A percentile compares a stretch with the other conserved stretches of the same genome.
Evolutionary conservation across 1,284 basidiomycete genomes (phyloP).

Genomic region (Pisolithus thermaeus): DNA sequence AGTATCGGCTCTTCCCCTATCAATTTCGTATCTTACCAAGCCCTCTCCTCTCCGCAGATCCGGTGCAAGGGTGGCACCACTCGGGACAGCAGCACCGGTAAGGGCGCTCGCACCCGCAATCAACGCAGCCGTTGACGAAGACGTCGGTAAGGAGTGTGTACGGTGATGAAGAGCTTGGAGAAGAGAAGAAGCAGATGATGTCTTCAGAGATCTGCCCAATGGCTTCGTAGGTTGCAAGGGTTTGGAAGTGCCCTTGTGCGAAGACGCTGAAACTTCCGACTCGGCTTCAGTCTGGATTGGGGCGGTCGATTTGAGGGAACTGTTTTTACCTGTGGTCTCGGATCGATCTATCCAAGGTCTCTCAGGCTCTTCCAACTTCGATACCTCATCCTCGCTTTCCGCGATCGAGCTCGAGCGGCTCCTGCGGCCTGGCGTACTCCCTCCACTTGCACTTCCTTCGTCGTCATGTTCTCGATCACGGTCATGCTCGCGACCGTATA

Average conservation of each 20-base stretch:
- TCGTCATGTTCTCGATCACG: constrained; percentile 27
- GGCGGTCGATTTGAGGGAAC: not conserved
- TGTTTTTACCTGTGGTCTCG: constrained; percentile 2
- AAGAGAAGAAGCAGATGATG: constrained; percentile 18
- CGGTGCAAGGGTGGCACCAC: constrained; percentile 47
- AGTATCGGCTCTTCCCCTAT: constrained; percentile 8
- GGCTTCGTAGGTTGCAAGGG: not conserved
- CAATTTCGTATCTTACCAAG: constrained; percentile 43
- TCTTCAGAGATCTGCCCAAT: constrained; percentile 18
- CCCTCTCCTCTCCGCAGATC: constrained; percentile 54
- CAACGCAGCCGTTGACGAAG: constrained; percentile 34
- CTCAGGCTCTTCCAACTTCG: constrained; percentile 11
- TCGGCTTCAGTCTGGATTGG: not conserved
- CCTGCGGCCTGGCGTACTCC: constrained; percentile 22
- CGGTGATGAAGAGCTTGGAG: constrained; percentile 11
- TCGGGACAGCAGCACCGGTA: constrained; percentile 48
- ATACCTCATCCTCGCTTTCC: constrained; percentile 15
- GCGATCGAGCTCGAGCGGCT: constrained; percentile 19
- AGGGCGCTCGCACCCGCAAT: constrained; percentile 59
- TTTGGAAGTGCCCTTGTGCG: not conserved
- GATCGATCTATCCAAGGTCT: constrained; percentile 19
- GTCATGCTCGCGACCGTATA: constrained; percentile 40
- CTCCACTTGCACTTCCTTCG: constrained; percentile 20
- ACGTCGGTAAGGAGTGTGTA: constrained; percentile 14
- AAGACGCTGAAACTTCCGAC: not conserved